These are phyloP conservation scores for Lipomyces yamanashiensis DNA, from an alignment of 805 yeast genomes.

Conservation along the genomic window DNA sequence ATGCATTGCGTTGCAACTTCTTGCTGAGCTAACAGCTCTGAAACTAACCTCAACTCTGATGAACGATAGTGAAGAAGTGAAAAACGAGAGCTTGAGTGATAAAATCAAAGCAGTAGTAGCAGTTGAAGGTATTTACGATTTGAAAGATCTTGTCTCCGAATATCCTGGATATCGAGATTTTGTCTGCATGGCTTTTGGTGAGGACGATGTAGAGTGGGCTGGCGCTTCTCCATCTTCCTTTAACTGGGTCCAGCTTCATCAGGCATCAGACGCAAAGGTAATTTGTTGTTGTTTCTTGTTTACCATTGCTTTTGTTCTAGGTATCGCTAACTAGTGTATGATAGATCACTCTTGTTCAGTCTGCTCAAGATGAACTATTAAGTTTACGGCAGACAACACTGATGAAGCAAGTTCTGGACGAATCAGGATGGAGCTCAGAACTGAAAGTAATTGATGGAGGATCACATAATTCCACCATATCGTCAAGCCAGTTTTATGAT, in stretches of 20 bases:
- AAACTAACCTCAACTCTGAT: slow-evolving; percentile 2
- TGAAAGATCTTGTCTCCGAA: slow-evolving; percentile 55
- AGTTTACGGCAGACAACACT: slow-evolving; percentile 54
- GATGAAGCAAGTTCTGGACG: slow-evolving; percentile 40
- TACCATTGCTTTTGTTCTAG: not conserved
- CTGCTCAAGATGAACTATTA: slow-evolving; percentile 65
- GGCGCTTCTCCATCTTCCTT: slow-evolving; percentile 25
- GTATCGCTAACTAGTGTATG: not conserved
- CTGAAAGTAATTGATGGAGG: slow-evolving; percentile 29
- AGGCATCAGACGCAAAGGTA: slow-evolving; percentile 10
- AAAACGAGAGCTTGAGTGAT: slow-evolving; percentile 4
- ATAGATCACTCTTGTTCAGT: slow-evolving; percentile 55
- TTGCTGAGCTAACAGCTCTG: slow-evolving; percentile 12
- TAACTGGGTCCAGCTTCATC: slow-evolving; percentile 7
- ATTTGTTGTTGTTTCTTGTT: not conserved
- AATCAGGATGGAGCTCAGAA: slow-evolving; percentile 15
- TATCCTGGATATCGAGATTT: slow-evolving; percentile 62
- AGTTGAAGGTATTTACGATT: slow-evolving; percentile 70
- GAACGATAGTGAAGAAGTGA: not conserved
- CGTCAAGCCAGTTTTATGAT: slow-evolving; percentile 13
- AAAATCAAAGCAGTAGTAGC: slow-evolving; percentile 42
- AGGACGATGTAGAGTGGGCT: slow-evolving; percentile 35
- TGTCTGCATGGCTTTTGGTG: slow-evolving; percentile 59
- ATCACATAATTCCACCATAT: slow-evolving; percentile 28
- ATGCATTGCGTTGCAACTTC: slow-evolving; percentile 58